Conservation (phyloP, 371 early-diverging fungal species). For the Mortierella sp. region DNA sequence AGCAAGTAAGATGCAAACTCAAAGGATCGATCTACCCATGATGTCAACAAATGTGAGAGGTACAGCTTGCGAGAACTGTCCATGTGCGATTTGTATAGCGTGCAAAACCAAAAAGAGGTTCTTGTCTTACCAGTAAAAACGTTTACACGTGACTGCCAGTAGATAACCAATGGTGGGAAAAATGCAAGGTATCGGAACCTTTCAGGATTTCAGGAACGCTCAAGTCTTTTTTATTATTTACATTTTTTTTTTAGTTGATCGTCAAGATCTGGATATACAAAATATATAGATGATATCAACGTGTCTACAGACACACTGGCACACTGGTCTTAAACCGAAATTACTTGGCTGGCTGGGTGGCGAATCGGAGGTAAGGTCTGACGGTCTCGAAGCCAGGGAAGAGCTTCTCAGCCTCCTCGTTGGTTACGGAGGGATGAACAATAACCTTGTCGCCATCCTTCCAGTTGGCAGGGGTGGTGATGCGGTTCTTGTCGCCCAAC, state of each 20-base stretch:
- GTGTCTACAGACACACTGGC: not conserved
- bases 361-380: constrained; percentile 89
- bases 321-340: not conserved
- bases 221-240: constrained; percentile 3
- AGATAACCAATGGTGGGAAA: too few relatives aligned
- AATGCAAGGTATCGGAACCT: too few relatives aligned
- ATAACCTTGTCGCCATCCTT: constrained; percentile 89
- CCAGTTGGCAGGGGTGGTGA: constrained; percentile 98
- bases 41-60: not conserved
- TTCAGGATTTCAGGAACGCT: too few relatives aligned
- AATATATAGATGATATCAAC: not conserved
- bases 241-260: not conserved
- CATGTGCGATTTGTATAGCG: not conserved
- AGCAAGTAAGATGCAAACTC: constrained; percentile 38
- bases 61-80: not conserved
- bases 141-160: too few relatives aligned
- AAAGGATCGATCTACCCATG: constrained; percentile 29
- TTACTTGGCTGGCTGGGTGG: constrained; percentile 60
- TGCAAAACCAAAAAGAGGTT: too few relatives aligned
- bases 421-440: constrained; percentile 86
- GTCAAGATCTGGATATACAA: constrained; percentile 7
- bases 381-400: constrained; percentile 88
- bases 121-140: too few relatives aligned
- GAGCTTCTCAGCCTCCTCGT: constrained; percentile 84
- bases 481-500: constrained; percentile 85